phyloP scores from a whole-genome alignment of 257 asterid genomes.

The Marsdenia floribunda region DNA sequence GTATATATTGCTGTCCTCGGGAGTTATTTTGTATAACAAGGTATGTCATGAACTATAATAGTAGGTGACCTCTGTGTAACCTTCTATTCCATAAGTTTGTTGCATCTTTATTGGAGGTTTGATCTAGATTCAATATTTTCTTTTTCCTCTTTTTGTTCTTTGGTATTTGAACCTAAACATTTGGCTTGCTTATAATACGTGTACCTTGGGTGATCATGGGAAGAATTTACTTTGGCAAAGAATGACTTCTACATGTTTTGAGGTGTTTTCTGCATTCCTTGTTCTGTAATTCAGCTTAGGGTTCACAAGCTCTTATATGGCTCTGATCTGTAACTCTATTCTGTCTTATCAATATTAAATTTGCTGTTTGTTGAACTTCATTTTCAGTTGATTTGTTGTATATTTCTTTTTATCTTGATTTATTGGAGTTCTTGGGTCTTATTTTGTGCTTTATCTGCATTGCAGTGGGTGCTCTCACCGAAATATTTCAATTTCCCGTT shows the following conservation, averaged over 20 bases:
- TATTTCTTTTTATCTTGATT: neutral
- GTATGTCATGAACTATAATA: conserved; percentile 24
- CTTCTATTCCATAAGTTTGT: neutral
- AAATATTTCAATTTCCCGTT: conserved; percentile 93
- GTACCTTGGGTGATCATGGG: neutral
- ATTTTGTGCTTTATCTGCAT: conserved; percentile 20
- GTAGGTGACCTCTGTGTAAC: neutral
- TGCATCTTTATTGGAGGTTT: neutral
- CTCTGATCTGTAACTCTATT: neutral
- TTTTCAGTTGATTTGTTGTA: neutral
- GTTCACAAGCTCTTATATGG: neutral
- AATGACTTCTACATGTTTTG: neutral
- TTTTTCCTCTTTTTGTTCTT: neutral
- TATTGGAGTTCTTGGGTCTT: conserved; percentile 7
- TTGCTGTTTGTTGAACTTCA: conserved; percentile 1
- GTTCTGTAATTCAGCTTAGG: neutral
- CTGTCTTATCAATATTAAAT: neutral
- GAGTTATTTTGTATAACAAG: conserved; percentile 95
- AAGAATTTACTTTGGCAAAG: neutral
- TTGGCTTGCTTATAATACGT: neutral
- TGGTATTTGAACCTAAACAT: neutral
- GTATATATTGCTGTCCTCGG: conserved; percentile 77
- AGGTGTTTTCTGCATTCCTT: neutral
- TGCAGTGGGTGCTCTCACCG: conserved; percentile 99
- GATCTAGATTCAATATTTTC: neutral